Evolutionary conservation across 169 alveolate species (phyloP), one percentile per base, ranked within the genome.

Genomic region (Plasmodium adleri): DNA sequence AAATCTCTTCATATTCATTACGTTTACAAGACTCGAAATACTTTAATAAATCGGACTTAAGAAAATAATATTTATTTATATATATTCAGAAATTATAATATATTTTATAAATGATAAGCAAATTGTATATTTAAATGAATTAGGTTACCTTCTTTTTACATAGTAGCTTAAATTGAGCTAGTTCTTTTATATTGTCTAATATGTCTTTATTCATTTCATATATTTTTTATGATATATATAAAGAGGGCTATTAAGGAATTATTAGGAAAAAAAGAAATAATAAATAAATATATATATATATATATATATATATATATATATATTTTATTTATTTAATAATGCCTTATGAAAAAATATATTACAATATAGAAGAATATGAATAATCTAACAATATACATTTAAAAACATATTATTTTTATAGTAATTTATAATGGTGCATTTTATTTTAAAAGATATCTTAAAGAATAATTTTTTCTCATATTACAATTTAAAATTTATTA

Each of bases 1-100:
- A 78, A 7, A 78, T 50, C 54, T 78, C 72, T 15, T 39, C 90
- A 26, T 15, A n/a, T n/a, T 78, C 90, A 8, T 66, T 49, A 20
- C 49, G 59, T 9, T 78, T 78, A 71, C 90, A 78, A 9, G 83
- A 50, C 12, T 67, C 15, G 17, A 66, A 71, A 39, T 22, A 9
- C 13, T 43, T 47, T 39, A 66, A 9, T 9, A 78, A 60, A 3
- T 78, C 80, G 39, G 63, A 10, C 90, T 78, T 20, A 17, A 62
- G 17, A 72, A 59, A 39, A 59, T 39, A 2, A n/a, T 28, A 28
- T 2, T 2, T 28, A 28, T 28, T 28, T 28, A 28, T 28, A 28
- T 28, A 28, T 28, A 28, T 28, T 28, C 0, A 28, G 39, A 28
- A 28, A 28, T 28, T 28, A 28, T 28, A 28, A 28, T 28, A 0